Conservation (phyloP, 2,329 filamentous ascomycete genomes). For the Alternaria incomplexa region DNA sequence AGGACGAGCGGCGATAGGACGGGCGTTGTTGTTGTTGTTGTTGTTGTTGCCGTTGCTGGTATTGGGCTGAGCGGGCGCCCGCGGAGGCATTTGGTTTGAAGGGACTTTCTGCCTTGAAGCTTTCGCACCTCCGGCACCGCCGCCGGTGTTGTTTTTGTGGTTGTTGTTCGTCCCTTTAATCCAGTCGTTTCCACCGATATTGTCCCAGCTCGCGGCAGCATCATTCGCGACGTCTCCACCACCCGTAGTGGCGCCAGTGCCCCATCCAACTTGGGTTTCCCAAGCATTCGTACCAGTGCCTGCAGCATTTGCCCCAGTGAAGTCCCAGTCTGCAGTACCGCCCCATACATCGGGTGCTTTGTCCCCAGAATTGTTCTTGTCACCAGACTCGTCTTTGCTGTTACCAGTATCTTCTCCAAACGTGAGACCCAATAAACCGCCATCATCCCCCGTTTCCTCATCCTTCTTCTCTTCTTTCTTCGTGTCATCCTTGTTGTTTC, state of each 20-base stretch:
- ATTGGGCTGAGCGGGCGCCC: background rate
- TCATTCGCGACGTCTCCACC: background rate
- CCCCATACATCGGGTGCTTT: background rate
- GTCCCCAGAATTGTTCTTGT: background rate
- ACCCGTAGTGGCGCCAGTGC: background rate
- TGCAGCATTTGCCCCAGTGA: background rate
- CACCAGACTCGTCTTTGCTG: background rate
- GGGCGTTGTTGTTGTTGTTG: background rate
- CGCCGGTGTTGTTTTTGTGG: background rate
- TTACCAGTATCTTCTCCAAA: background rate
- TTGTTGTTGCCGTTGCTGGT: background rate
- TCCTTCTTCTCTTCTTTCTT: background rate
- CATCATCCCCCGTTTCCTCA: background rate
- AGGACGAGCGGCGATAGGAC: background rate
- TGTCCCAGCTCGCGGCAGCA: background rate
- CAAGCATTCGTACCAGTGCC: background rate
- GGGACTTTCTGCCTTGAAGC: background rate
- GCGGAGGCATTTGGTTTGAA: slow-evolving; percentile 7
- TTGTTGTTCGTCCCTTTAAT: background rate
- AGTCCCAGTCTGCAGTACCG: background rate
- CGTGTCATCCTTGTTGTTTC: slow-evolving; percentile 1
- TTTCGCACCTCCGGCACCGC: background rate
- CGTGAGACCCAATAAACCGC: background rate
- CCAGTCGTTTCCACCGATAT: background rate
- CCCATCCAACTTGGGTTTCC: background rate